Evolutionary conservation across 1,139 yeast species (phyloP).

Genomic region (Trichomonascaceae sp.): DNA sequence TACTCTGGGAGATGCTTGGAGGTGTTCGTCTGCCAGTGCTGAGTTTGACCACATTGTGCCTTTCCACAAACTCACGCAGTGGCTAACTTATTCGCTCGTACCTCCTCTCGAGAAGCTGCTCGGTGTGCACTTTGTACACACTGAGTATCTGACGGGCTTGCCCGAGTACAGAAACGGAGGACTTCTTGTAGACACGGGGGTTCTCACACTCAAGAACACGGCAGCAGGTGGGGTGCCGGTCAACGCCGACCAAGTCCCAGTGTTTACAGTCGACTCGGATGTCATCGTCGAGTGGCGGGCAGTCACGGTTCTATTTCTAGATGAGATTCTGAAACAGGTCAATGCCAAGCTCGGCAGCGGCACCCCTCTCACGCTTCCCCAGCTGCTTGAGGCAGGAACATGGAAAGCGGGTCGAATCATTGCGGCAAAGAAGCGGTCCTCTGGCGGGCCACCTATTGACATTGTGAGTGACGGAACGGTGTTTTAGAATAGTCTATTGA

Average conservation of each 20-base stretch:
- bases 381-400: conserved; percentile 48
- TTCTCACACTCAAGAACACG: conserved; percentile 30
- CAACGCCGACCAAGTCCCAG: conserved; percentile 33
- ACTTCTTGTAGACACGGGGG: conserved; percentile 39
- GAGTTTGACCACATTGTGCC: conserved; percentile 33
- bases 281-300: conserved; percentile 56
- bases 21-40: conserved; percentile 24
- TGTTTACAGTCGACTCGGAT: conserved; percentile 39
- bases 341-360: conserved; percentile 25
- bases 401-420: conserved; percentile 51
- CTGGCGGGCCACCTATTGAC: conserved; percentile 48
- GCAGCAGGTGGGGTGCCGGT: conserved; percentile 15
- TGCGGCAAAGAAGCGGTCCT: conserved; percentile 34
- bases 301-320: conserved; percentile 41
- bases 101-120: conserved; percentile 34
- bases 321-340: conserved; percentile 34
- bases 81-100: conserved; percentile 46
- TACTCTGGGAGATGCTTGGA: conserved; percentile 50
- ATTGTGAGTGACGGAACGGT: conserved; percentile 47
- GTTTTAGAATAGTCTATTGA: conserved; percentile 21
- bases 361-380: conserved; percentile 34
- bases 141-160: conserved; percentile 39
- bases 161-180: conserved; percentile 59
- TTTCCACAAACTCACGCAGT: conserved; percentile 49
- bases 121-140: conserved; percentile 32